phyloP scores from a whole-genome alignment of 441 rosid genomes.

The Pelargonium fulgidum region DNA sequence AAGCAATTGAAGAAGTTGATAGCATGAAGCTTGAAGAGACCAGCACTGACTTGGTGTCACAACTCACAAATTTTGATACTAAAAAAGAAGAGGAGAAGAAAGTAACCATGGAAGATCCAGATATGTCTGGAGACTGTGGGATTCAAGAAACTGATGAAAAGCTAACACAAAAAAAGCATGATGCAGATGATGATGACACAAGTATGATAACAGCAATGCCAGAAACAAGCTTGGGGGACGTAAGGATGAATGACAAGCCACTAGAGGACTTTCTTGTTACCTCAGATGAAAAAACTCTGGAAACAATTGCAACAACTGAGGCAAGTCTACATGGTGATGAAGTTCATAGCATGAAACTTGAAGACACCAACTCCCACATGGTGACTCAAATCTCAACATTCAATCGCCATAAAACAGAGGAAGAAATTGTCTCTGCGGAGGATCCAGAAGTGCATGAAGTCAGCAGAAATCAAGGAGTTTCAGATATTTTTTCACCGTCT shows the following conservation, averaged over 20 bases:
- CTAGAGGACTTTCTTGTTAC: not conserved
- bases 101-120: conserved; percentile 2
- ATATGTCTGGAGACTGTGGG: not conserved
- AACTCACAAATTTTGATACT: not conserved
- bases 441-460: not conserved
- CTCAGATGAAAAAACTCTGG: not conserved
- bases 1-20: conserved; percentile 7
- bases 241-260: conserved; percentile 2
- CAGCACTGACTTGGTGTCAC: conserved; percentile 2
- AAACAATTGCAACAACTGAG: not conserved
- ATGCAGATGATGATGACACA: not conserved
- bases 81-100: conserved; percentile 7
- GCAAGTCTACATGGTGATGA: not conserved
- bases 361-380: not conserved
- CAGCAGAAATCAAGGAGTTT: not conserved
- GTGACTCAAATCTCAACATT: not conserved
- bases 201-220: conserved; percentile 11
- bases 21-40: not conserved
- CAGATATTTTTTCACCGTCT: not conserved
- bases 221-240: conserved; percentile 2
- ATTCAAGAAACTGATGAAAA: not conserved
- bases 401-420: not conserved
- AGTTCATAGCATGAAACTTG: not conserved
- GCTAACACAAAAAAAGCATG: not conserved
- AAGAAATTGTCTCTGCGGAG: not conserved